A percentile compares a stretch with the other conserved stretches of the same genome.
These are phyloP conservation scores for Vitis cinerea DNA, from an alignment of 164 flowering plant species.

Conservation along the genomic window DNA sequence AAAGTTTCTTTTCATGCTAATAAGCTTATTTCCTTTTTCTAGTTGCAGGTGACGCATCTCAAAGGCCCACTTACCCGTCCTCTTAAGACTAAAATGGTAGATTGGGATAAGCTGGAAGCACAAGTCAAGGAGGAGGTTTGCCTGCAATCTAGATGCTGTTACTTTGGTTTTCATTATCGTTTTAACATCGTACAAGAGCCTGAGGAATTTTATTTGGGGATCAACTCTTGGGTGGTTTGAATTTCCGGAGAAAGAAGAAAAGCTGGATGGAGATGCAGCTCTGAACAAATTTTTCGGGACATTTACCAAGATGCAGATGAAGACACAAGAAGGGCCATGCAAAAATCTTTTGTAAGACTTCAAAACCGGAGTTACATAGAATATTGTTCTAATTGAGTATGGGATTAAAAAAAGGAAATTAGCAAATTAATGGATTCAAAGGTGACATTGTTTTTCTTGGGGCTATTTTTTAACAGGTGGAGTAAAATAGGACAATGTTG, in stretches of 20 bases:
- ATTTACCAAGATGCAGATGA: constrained; percentile 66
- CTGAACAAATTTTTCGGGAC: constrained; percentile 60
- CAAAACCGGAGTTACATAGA: no score
- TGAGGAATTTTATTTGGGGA: background rate
- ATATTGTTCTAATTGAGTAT: background rate
- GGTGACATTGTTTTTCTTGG: no score
- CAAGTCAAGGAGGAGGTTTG: constrained; percentile 12
- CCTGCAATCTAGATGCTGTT: background rate
- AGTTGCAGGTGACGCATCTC: constrained; percentile 23
- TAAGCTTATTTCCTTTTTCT: background rate
- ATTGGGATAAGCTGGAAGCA: constrained; percentile 11
- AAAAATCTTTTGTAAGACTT: constrained; percentile 57
- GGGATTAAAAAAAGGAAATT: background rate
- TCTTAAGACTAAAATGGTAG: background rate
- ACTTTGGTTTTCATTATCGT: background rate
- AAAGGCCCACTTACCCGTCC: constrained; percentile 4
- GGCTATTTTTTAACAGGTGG: constrained; percentile 29
- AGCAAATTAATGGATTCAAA: no score
- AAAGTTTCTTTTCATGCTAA: background rate
- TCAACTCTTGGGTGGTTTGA: constrained; percentile 1
- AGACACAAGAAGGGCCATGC: constrained; percentile 65
- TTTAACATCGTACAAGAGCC: no score
- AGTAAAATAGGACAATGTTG: background rate
- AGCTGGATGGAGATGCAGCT: constrained; percentile 73
- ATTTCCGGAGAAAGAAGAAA: constrained; percentile 66